phyloP scores from a whole-genome alignment of 495 filamentous ascomycete species.

The Daldinia childiae region DNA sequence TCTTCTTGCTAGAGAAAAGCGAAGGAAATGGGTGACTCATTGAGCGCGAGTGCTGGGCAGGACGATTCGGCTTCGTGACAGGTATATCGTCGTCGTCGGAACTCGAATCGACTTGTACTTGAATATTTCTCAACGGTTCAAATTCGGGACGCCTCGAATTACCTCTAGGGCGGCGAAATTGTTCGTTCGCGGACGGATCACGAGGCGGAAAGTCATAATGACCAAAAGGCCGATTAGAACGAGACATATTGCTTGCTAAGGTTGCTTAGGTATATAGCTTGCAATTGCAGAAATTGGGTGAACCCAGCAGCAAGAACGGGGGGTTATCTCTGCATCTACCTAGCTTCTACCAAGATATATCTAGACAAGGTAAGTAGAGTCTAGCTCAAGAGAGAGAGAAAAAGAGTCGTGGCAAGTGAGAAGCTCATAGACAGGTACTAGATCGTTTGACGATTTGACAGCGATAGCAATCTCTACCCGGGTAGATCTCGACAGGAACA shows the following conservation, averaged over 20 bases:
- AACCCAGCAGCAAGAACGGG: constrained; percentile 18
- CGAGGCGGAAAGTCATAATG: constrained; percentile 44
- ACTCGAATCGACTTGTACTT: constrained; percentile 51
- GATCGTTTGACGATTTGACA: constrained; percentile 3
- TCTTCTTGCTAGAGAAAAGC: constrained; percentile 67
- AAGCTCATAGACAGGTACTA: neutral
- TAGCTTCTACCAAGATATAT: constrained; percentile 8
- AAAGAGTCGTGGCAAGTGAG: constrained; percentile 18
- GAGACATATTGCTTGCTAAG: constrained; percentile 32
- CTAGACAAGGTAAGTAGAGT: constrained; percentile 16
- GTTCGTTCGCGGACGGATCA: constrained; percentile 34
- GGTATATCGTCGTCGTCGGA: constrained; percentile 55
- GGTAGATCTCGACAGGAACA: constrained; percentile 4
- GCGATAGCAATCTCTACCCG: constrained; percentile 1
- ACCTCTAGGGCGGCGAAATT: constrained; percentile 37
- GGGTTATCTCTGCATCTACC: constrained; percentile 30
- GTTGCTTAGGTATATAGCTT: neutral
- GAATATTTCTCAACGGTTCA: constrained; percentile 21
- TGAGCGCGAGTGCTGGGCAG: constrained; percentile 68
- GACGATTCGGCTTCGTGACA: constrained; percentile 46
- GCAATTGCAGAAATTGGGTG: constrained; percentile 15
- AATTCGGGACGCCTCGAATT: constrained; percentile 39
- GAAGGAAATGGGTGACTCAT: constrained; percentile 81
- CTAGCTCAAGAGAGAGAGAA: neutral
- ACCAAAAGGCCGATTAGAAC: constrained; percentile 42